Base-by-base conservation (phyloP, 208 protist genomes). In the Trypanosoma cruzi region DNA sequence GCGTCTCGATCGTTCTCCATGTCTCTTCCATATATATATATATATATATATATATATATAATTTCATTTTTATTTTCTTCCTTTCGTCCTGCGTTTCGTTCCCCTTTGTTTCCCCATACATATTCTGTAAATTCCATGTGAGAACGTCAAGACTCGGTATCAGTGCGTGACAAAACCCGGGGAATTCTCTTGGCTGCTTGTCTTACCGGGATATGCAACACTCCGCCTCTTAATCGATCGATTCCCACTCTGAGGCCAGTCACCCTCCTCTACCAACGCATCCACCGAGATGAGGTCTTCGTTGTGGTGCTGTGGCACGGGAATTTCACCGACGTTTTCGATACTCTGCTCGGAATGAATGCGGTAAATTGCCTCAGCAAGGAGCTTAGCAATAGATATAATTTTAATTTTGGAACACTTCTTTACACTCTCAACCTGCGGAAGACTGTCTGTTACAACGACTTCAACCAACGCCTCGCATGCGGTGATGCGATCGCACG, bases 391-490 rank as follows among this genome's bases (percentile, higher is more conserved):
- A 34, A 95, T 80, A 34, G 86, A 93, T 55, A 97, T 94, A 55
- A 96, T 85, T 64, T 89, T 88, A 24, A 96, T 84, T 68, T 96
- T 95, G 16, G 58, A 70, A 67, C 89, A 95, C 73, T 89, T 90
- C 46, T 77, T 68, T 44, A 71, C 42, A 13, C 76, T 77, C 54
- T 85, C 78, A 8, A 82, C 73, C 72, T 95, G 90, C 4, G 93
- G 92, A 68, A 99, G 97, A 68, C 90, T 97, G 73, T 99, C 93
- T 1, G 95, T 96, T 6, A 98, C 93, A 40, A 97, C 85, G 14
- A 99, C 84, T 69, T 96, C 84, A 20, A 93, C 83, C n/a, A 99
- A 76, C 5, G 85, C 89, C 16, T 79, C 73, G 61, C 88, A 97
- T 31, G 88, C 67, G 28, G 87, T 93, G 44, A 99, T 88, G n/a